Base-by-base conservation (phyloP, 441 rosid genomes). In the Adansonia rubrostipa region DNA sequence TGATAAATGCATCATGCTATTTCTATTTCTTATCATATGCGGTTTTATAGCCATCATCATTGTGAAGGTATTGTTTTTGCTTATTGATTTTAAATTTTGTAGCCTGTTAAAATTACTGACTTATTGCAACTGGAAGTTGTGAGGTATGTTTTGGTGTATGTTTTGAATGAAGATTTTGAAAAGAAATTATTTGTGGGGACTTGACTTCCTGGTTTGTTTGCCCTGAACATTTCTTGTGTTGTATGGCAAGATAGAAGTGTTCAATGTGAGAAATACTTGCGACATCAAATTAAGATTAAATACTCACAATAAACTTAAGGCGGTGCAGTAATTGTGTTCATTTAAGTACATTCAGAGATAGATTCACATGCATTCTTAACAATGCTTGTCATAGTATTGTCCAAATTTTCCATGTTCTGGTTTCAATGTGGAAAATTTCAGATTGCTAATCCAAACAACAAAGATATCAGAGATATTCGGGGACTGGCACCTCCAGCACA, bases 1-100 rank as follows among this genome's bases (percentile, higher is more conserved):
- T 0, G 99, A 97, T 86, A 97, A 94, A 89, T 97, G 98, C 90
- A 97, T 94, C 77, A 97, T 97, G 99, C 82, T 88, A n/a, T 97
- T 97, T 77, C 86, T 97, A 20, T 85, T 97, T 77, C 98, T 97
- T 79, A 89, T 97, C 58, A 97, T 94, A 72, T 90, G 92, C 0
- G 99, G 99, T 76, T 97, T 97, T 42, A 82, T 97, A 84, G 98
- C 94, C 86, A 94, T 97, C 72, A 97, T 97, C 63, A 45, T 97
- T 61, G 99, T 97, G 84, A 97, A 97, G 99, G 99, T 96, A 89
- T 69, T 67, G 51, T 81, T 69, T 44, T 78, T 1, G 8, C 68
- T 75, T 45, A 64, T n/a, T 61, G 54, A 36, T 28, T 28, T 28
- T 28, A 28, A 28, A 28, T 28, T 73, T 69, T 4, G 53, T 70